phyloP scores from a whole-genome alignment of 148 eudicot genomes.

The Selenicereus undatus region DNA sequence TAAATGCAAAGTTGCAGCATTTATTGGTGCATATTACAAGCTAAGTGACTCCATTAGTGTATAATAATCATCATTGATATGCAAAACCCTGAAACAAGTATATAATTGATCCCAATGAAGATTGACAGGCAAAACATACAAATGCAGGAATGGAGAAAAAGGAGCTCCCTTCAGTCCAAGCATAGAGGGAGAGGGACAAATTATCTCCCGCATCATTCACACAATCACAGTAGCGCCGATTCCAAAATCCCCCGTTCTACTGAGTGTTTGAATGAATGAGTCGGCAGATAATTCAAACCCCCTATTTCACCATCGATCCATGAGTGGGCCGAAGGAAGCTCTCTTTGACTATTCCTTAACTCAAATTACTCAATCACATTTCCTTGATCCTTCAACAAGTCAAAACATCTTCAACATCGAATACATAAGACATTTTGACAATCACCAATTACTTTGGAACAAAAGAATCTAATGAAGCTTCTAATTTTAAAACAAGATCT shows the following conservation, averaged over 20 bases:
- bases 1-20: neutral
- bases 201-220: slow-evolving; percentile 99
- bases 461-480: no score
- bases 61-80: no score
- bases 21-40: neutral
- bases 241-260: slow-evolving; percentile 41
- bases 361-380: slow-evolving; percentile 3
- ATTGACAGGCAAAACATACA: neutral
- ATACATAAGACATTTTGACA: neutral
- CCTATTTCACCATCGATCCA: slow-evolving; percentile 51
- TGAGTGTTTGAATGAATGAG: slow-evolving; percentile 91
- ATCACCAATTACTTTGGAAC: no score
- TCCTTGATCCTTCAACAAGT: neutral
- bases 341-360: slow-evolving; percentile 47
- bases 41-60: no score
- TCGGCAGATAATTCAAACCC: slow-evolving; percentile 97
- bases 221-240: slow-evolving; percentile 76
- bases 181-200: slow-evolving; percentile 72
- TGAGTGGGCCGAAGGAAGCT: slow-evolving; percentile 99
- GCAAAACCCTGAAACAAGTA: neutral
- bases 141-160: slow-evolving; percentile 43
- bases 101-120: neutral
- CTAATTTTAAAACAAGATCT: neutral
- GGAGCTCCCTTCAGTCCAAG: slow-evolving; percentile 99
- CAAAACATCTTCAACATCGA: neutral